A percentile compares a stretch with the other conserved stretches of the same genome.
phyloP scores from a whole-genome alignment of 2,329 filamentous ascomycete species.

The Aureobasidium uvarum region DNA sequence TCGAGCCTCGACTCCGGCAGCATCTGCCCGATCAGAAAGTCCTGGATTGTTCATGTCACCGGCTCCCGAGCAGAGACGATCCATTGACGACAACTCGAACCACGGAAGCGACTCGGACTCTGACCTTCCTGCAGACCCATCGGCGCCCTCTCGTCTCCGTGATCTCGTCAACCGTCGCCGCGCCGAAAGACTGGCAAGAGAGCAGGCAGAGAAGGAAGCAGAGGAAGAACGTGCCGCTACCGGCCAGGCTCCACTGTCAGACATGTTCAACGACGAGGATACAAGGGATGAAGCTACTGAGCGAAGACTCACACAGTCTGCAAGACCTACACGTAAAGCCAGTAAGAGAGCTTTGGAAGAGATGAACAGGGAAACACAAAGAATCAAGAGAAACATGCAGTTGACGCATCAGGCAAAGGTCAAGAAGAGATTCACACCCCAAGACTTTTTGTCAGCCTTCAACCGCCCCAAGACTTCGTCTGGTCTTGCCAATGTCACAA shows the following conservation, averaged over 20 bases:
- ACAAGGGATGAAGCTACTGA: conserved; percentile 54
- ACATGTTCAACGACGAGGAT: conserved; percentile 42
- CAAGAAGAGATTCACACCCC: conserved; percentile 84
- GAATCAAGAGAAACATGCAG: conserved; percentile 85
- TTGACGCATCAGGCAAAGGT: conserved; percentile 81
- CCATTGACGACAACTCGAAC: neutral
- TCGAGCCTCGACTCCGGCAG: conserved; percentile 14
- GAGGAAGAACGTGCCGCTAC: conserved; percentile 36
- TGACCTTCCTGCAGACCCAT: conserved; percentile 42
- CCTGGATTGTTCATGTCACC: conserved; percentile 26
- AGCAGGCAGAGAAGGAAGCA: conserved; percentile 54
- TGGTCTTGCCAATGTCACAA: conserved; percentile 47
- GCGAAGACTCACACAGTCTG: conserved; percentile 61
- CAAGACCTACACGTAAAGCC: conserved; percentile 74
- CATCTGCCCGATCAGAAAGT: conserved; percentile 13
- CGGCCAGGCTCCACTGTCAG: conserved; percentile 26
- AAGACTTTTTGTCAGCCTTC: conserved; percentile 79
- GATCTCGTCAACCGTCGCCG: conserved; percentile 72
- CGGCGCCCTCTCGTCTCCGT: conserved; percentile 55
- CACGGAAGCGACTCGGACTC: conserved; percentile 31
- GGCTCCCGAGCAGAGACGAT: conserved; percentile 3
- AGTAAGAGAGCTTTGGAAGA: conserved; percentile 94
- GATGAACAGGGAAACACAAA: conserved; percentile 92
- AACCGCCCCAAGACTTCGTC: conserved; percentile 24
- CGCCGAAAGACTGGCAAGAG: conserved; percentile 65